Percentiles rank a stretch among this genome's conserved stretches.
phyloP scores from a whole-genome alignment of 2,329 filamentous ascomycete species.

The Colletotrichum chrysophilum region DNA sequence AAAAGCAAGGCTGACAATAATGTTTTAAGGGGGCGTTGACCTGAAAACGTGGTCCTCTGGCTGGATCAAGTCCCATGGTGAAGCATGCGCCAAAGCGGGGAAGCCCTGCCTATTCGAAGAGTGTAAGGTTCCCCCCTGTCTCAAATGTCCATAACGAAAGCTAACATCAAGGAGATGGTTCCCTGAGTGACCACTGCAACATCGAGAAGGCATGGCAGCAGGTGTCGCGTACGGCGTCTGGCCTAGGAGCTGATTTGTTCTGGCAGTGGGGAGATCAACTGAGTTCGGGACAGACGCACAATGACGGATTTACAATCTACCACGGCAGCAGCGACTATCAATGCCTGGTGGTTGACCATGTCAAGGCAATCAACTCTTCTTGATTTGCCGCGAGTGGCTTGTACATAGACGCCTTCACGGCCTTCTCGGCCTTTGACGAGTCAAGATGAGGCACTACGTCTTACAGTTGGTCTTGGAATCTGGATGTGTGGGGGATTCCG shows the following conservation, averaged over 20 bases:
- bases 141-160: neutral
- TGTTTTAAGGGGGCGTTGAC: neutral
- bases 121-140: conserved; percentile 26
- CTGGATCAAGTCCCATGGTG: conserved; percentile 30
- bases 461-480: neutral
- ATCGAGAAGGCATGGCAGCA: conserved; percentile 53
- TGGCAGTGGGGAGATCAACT: conserved; percentile 37
- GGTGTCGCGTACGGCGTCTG: neutral
- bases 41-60: conserved; percentile 12
- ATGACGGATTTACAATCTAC: conserved; percentile 46
- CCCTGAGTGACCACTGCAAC: neutral
- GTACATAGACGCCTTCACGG: neutral
- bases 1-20: no score
- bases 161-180: neutral
- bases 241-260: conserved; percentile 32
- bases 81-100: conserved; percentile 28
- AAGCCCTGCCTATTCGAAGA: conserved; percentile 38
- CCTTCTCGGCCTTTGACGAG: neutral
- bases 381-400: neutral
- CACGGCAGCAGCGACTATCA: conserved; percentile 40
- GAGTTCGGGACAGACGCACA: conserved; percentile 38
- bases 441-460: neutral
- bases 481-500: neutral
- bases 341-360: conserved; percentile 42
- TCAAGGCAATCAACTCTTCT: neutral